A percentile compares a stretch with the other conserved stretches of the same genome.
Evolutionary conservation across 176 grass and related monocot species (phyloP).

Genomic region (Juncus effusus): DNA sequence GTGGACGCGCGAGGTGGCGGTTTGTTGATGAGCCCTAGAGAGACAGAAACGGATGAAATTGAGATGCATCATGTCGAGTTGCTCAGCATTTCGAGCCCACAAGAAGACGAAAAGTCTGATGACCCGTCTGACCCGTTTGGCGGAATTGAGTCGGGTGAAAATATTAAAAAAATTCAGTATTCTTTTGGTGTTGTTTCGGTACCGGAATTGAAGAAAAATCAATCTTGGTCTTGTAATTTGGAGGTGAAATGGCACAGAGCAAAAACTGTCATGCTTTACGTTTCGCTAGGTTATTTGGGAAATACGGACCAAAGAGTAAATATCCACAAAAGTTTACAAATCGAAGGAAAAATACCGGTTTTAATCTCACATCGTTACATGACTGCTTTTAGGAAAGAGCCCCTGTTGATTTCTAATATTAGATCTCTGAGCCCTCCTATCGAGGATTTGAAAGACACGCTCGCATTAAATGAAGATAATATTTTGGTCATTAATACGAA

Average conservation of each 20-base stretch:
- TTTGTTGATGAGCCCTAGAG: slow-evolving; percentile 82
- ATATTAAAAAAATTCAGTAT: slow-evolving; percentile 78
- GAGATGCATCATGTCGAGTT: slow-evolving; percentile 85
- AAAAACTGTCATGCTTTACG: slow-evolving; percentile 88
- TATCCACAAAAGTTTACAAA: slow-evolving; percentile 87
- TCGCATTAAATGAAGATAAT: slow-evolving; percentile 74
- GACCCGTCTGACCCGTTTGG: not conserved
- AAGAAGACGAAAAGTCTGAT: slow-evolving; percentile 23
- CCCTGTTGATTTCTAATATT: slow-evolving; percentile 72
- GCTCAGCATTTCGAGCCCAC: slow-evolving; percentile 57
- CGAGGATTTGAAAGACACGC: slow-evolving; percentile 47
- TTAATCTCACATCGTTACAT: slow-evolving; percentile 61
- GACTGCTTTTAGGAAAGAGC: slow-evolving; percentile 81
- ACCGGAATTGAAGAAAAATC: slow-evolving; percentile 50
- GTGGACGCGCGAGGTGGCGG: slow-evolving; percentile 91
- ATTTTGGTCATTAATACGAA: slow-evolving; percentile 66
- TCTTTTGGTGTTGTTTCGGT: slow-evolving; percentile 88
- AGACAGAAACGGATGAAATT: slow-evolving; percentile 80
- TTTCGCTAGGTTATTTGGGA: slow-evolving; percentile 80
- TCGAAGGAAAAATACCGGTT: slow-evolving; percentile 87
- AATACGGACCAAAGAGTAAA: slow-evolving; percentile 61
- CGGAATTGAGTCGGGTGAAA: slow-evolving; percentile 49
- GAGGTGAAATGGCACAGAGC: slow-evolving; percentile 93
- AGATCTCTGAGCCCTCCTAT: slow-evolving; percentile 39
- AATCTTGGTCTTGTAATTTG: slow-evolving; percentile 84